A percentile compares a stretch with the other conserved stretches of the same genome.
Evolutionary conservation across 495 filamentous ascomycete genomes (phyloP).

Genomic region (Stereocaulon alpinum): DNA sequence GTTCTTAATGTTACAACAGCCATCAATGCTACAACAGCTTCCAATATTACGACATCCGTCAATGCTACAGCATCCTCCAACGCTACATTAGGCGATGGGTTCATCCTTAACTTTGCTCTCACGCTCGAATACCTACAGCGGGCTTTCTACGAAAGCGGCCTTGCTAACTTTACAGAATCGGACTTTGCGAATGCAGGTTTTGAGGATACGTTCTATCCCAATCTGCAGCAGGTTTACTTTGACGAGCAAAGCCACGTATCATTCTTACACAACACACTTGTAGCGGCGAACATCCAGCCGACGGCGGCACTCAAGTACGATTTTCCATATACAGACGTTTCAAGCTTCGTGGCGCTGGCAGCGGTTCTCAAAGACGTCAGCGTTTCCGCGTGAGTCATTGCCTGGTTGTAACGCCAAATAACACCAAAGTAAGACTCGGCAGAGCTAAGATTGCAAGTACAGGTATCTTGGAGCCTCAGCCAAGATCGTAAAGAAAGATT

Average conservation of each 20-base stretch:
- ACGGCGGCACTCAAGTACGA: conserved; percentile 28
- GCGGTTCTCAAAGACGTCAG: conserved; percentile 35
- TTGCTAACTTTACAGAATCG: conserved; percentile 39
- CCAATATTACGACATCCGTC: background rate
- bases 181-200: conserved; percentile 44
- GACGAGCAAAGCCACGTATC: conserved; percentile 38
- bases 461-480: conserved; percentile 35
- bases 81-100: background rate
- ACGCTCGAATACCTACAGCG: conserved; percentile 32
- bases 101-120: conserved; percentile 25
- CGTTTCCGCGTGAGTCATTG: conserved; percentile 22
- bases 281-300: conserved; percentile 34
- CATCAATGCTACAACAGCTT: background rate
- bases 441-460: too few relatives aligned
- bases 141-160: conserved; percentile 40
- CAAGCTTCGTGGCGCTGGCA: conserved; percentile 34
- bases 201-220: conserved; percentile 33
- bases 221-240: conserved; percentile 29
- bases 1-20: background rate
- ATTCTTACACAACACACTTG: conserved; percentile 32
- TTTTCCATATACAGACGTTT: conserved; percentile 33
- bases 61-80: background rate
- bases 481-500: conserved; percentile 30
- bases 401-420: too few relatives aligned
- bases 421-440: too few relatives aligned